Conservation (phyloP, 2,329 filamentous ascomycete species). For the Penicillium sp. region DNA sequence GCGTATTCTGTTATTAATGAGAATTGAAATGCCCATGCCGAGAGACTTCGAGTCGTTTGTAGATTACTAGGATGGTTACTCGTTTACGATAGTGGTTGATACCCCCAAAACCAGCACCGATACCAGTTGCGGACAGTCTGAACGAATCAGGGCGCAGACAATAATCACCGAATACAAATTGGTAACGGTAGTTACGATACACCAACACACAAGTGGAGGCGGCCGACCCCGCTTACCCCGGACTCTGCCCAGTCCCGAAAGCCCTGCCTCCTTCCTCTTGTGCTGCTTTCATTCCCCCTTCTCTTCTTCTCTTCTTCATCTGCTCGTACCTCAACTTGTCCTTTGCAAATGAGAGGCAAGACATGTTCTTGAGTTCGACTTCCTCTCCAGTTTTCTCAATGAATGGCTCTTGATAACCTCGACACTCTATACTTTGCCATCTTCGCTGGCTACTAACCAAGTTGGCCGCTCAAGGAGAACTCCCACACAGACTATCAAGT, state of each 20-base stretch:
- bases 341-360: background rate
- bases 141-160: slow-evolving; percentile 14
- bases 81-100: background rate
- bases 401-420: background rate
- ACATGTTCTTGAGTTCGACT: too few species aligned
- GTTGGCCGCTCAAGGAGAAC: background rate
- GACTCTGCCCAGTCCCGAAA: slow-evolving; percentile 9
- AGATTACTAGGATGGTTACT: too few species aligned
- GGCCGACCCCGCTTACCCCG: slow-evolving; percentile 19
- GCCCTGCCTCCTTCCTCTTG: background rate
- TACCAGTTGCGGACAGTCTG: slow-evolving; percentile 7
- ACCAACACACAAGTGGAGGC: background rate
- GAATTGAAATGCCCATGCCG: background rate
- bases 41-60: too few species aligned
- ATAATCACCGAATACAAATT: slow-evolving; percentile 11
- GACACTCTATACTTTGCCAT: background rate
- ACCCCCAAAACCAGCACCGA: background rate
- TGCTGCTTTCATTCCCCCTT: background rate
- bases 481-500: background rate
- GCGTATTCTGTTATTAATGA: background rate
- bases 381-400: too few species aligned
- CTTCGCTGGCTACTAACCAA: background rate
- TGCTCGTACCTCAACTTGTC: slow-evolving; percentile 1
- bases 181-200: background rate
- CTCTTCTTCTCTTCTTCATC: slow-evolving; percentile 5